A percentile compares a stretch with the other conserved stretches of the same genome.
These are phyloP conservation scores for Diaporthe nobilis DNA, from an alignment of 2,329 filamentous ascomycete genomes.

Conservation along the genomic window DNA sequence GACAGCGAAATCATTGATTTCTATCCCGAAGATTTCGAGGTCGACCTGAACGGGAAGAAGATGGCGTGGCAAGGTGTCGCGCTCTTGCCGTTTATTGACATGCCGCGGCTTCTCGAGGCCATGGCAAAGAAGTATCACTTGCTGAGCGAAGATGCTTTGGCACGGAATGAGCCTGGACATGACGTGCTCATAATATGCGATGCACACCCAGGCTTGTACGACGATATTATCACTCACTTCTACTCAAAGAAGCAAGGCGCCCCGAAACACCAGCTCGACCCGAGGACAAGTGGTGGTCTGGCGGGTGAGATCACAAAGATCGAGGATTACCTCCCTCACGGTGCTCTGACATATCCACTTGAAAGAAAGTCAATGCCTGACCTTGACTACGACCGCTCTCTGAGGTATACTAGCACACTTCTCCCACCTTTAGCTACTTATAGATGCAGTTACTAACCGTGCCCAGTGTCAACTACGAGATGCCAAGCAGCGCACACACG, in stretches of 20 bases:
- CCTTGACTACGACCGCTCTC: slow-evolving; percentile 87
- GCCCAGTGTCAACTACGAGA: slow-evolving; percentile 84
- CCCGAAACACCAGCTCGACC: slow-evolving; percentile 79
- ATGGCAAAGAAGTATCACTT: slow-evolving; percentile 87
- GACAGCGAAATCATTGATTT: slow-evolving; percentile 97
- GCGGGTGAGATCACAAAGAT: slow-evolving; percentile 87
- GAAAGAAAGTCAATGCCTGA: slow-evolving; percentile 79
- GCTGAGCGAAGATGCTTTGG: slow-evolving; percentile 81
- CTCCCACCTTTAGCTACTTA: slow-evolving; percentile 17
- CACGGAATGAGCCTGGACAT: slow-evolving; percentile 83
- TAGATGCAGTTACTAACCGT: slow-evolving; percentile 48
- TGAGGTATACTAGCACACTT: slow-evolving; percentile 74
- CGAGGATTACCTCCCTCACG: slow-evolving; percentile 86
- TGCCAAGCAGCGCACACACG: slow-evolving; percentile 78
- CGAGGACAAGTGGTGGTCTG: slow-evolving; percentile 81
- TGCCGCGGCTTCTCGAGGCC: slow-evolving; percentile 84
- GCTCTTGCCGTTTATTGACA: slow-evolving; percentile 95
- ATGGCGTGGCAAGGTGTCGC: slow-evolving; percentile 98
- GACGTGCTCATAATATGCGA: slow-evolving; percentile 90
- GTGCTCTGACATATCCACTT: slow-evolving; percentile 83
- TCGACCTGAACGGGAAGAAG: slow-evolving; percentile 98
- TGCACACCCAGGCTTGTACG: slow-evolving; percentile 82
- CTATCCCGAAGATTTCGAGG: slow-evolving; percentile 92
- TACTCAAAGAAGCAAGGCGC: slow-evolving; percentile 89
- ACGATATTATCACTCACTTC: slow-evolving; percentile 86